Conservation (phyloP, 2,329 filamentous ascomycete species). For the Sporothrix inflata region DNA sequence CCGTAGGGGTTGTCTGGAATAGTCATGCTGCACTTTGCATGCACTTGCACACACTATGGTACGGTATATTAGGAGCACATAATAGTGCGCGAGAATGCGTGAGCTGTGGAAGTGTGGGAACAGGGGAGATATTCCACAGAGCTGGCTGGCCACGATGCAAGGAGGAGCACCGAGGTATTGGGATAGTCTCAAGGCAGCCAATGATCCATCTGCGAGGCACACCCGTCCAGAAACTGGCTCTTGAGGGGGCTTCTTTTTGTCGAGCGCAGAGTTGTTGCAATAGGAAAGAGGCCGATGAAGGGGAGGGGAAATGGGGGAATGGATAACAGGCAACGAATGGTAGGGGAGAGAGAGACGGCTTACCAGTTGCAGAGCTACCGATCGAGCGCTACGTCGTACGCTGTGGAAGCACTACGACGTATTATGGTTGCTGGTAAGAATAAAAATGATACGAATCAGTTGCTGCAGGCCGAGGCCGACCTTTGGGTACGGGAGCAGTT, state of each 20-base stretch:
- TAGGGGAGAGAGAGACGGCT: not conserved
- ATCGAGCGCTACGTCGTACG: not conserved
- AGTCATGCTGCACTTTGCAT: slow-evolving; percentile 1
- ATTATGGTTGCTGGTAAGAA: not conserved
- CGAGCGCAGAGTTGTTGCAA: not conserved
- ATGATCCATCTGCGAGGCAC: too few species aligned
- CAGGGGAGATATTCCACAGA: not conserved
- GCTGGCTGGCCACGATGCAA: slow-evolving; percentile 4
- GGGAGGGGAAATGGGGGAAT: too few species aligned
- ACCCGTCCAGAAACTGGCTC: not conserved
- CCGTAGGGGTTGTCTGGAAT: not conserved
- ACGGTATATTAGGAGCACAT: slow-evolving; percentile 4
- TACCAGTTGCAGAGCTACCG: slow-evolving; percentile 17
- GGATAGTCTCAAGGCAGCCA: not conserved
- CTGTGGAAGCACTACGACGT: slow-evolving; percentile 3
- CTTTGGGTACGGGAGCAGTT: not conserved
- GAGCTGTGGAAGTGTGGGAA: not conserved
- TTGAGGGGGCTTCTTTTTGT: not conserved
- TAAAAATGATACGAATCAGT: not conserved
- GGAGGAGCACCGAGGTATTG: not conserved
- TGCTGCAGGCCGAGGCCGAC: not conserved
- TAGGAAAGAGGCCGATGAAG: not conserved
- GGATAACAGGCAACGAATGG: not conserved
- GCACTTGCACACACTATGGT: not conserved
- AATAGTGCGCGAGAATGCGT: not conserved